These are phyloP conservation scores for Dioszegia aurantiaca DNA, from an alignment of 768 basidiomycete genomes.

Conservation along the genomic window DNA sequence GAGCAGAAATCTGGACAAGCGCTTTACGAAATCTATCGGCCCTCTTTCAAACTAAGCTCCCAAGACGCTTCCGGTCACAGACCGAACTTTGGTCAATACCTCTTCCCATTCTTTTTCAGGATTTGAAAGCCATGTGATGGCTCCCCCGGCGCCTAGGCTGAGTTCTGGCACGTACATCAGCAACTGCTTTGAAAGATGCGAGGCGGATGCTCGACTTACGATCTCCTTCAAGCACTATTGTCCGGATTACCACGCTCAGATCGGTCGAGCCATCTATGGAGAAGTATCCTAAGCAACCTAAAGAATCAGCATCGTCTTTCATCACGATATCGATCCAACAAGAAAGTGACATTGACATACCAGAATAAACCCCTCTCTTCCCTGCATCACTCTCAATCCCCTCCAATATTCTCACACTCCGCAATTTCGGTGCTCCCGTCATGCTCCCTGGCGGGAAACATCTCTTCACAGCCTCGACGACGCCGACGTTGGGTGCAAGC, in stretches of 20 bases:
- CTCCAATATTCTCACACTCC: constrained; percentile 84
- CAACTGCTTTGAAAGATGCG: too few relatives aligned
- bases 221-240: constrained; percentile 61
- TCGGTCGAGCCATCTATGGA: constrained; percentile 82
- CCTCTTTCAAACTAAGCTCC: background rate
- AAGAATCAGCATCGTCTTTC: background rate
- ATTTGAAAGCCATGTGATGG: constrained; percentile 88
- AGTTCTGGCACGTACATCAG: too few relatives aligned
- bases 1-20: background rate
- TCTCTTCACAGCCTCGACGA: constrained; percentile 72
- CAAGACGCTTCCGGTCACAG: constrained; percentile 38
- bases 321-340: background rate
- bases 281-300: constrained; percentile 88
- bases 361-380: constrained; percentile 72
- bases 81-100: constrained; percentile 73
- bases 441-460: constrained; percentile 92
- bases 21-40: background rate
- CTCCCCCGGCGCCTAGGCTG: constrained; percentile 83
- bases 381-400: constrained; percentile 65
- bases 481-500: constrained; percentile 55
- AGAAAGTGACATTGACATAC: constrained; percentile 24
- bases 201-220: too few relatives aligned
- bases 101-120: constrained; percentile 89
- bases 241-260: constrained; percentile 91
- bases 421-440: constrained; percentile 95